Evolutionary conservation across 2,329 filamentous ascomycete genomes (phyloP).

Genomic region (Fusarium bactridioides): DNA sequence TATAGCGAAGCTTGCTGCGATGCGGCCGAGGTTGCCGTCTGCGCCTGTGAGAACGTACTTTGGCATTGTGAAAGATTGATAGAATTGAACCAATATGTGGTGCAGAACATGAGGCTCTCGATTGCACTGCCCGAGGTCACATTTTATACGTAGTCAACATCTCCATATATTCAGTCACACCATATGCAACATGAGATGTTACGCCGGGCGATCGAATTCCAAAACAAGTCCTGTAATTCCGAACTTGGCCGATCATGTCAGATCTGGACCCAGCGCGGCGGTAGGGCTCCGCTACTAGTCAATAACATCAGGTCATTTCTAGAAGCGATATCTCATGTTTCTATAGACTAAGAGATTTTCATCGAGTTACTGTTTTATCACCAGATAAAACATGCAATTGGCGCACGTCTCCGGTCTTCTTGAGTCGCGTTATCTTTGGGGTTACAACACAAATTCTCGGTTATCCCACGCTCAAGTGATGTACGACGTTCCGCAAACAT

Average conservation of each 20-base stretch:
- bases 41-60: slow-evolving; percentile 39
- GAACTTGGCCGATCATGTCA: slow-evolving; percentile 5
- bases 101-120: not conserved
- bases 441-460: no score
- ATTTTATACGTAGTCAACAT: not conserved
- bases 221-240: slow-evolving; percentile 21
- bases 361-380: not conserved
- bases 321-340: slow-evolving; percentile 5
- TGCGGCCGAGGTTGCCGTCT: slow-evolving; percentile 36
- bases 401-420: not conserved
- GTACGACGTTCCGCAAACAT: not conserved
- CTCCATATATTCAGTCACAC: not conserved
- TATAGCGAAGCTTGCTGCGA: slow-evolving; percentile 34
- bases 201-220: slow-evolving; percentile 6
- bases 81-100: not conserved
- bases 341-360: not conserved
- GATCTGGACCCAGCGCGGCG: slow-evolving; percentile 25
- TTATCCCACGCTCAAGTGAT: not conserved
- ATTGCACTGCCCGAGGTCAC: no score
- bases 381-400: slow-evolving; percentile 46
- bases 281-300: slow-evolving; percentile 7
- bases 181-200: not conserved
- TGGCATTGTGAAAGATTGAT: slow-evolving; percentile 17
- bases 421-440: not conserved
- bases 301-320: slow-evolving; percentile 11